phyloP scores from a whole-genome alignment of 73 alveolate genomes.

The Tetrahymena borealis region DNA sequence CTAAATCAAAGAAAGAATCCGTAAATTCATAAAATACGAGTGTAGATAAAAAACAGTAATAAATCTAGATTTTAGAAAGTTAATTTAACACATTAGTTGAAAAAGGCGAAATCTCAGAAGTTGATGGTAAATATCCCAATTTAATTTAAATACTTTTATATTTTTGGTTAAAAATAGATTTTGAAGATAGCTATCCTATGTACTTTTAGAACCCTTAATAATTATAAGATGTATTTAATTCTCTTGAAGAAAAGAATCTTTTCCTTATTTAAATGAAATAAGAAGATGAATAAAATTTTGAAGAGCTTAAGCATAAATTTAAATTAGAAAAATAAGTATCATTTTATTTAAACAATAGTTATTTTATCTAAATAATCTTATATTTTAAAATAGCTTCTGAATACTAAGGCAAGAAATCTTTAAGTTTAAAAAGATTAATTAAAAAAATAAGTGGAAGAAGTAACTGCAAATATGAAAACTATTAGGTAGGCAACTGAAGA shows the following conservation, averaged over 20 bases:
- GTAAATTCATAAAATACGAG: background rate
- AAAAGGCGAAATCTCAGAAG: background rate
- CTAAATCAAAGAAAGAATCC: background rate
- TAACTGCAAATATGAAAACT: background rate
- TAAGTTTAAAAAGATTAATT: background rate
- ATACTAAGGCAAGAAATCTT: background rate
- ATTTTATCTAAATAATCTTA: background rate
- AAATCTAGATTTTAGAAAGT: background rate
- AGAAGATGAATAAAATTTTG: conserved; percentile 36
- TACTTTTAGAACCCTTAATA: conserved; percentile 24
- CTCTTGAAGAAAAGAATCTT: conserved; percentile 29
- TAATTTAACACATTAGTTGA: background rate
- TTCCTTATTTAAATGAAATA: conserved; percentile 30
- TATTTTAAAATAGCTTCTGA: background rate
- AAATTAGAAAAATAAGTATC: background rate
- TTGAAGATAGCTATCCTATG: conserved; percentile 43
- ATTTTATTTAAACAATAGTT: background rate
- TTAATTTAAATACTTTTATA: background rate
- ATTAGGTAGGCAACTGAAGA: background rate
- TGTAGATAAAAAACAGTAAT: background rate
- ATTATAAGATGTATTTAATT: conserved; percentile 25
- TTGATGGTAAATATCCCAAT: conserved; percentile 1
- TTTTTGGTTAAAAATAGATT: conserved; percentile 17
- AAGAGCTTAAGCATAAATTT: conserved; percentile 20
- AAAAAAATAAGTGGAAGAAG: background rate